Evolutionary conservation across 225 moss, liverwort and hornwort genomes (phyloP), one percentile per base, ranked within the genome.

Genomic region (Climacium dendroides): DNA sequence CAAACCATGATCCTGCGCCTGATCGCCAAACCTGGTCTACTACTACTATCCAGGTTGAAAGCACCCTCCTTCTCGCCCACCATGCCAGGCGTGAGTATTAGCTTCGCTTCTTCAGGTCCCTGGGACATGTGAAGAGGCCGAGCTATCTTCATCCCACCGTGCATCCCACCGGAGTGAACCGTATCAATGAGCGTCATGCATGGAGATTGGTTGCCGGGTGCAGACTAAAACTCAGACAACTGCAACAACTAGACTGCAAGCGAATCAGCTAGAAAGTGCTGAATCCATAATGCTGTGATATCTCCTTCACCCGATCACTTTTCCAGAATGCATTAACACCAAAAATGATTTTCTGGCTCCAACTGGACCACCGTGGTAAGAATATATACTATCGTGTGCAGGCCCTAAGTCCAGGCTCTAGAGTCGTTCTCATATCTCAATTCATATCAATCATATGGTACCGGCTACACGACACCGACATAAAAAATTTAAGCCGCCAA

Each of bases 1-100:
- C 87, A 85, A 30, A 87, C 89, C 89, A 89, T 91, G 82, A 91
- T 87, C 79, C 89, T 71, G 53, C 91, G 87, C 87, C 91, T 89
- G 83, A 79, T 88, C 85, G 85, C 89, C 67, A 87, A 87, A 85
- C 89, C 81, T 85, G 91, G 89, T 85, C 82, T 85, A 83, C 43
- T 79, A 73, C 74, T 83, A 35, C 41, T 86, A 28, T 89, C 84
- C 83, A 89, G 45, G 47, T 82, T 61, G 57, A 53, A 22, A 17
- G 22, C 47, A 43, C 60, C 69, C 70, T 81, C 87, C 71, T 72
- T 81, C 57, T 82, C 80, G 43, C n/a, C 67, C 53, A 81, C 78
- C 87, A 70, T 50, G 81, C 89, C 75, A 75, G 80, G 67, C 24
- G 63, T 29, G 48, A 53, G 65, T 18, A 23, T 18, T 75, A 17